Evolutionary conservation across 129 eudicot species (phyloP).

Genomic region (Chrysanthemum lavandulifolium): DNA sequence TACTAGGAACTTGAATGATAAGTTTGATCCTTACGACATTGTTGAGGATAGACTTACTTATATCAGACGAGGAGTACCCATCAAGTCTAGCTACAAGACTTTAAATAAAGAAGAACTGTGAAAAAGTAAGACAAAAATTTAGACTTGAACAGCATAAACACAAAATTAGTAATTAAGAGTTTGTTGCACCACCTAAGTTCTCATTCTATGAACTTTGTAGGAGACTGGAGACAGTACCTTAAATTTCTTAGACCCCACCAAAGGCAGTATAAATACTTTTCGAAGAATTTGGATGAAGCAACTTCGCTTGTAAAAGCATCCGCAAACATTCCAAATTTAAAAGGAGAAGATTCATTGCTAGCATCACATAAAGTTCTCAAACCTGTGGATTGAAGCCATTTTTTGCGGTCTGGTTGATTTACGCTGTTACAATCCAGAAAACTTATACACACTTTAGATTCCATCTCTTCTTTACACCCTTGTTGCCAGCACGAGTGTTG

Average conservation of each 20-base stretch:
- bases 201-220: neutral
- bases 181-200: neutral
- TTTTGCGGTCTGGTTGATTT: constrained; percentile 41
- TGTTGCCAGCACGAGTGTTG: constrained; percentile 85
- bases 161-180: constrained; percentile 7
- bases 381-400: constrained; percentile 68
- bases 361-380: constrained; percentile 69
- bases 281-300: constrained; percentile 66
- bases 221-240: constrained; percentile 40
- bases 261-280: constrained; percentile 83
- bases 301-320: constrained; percentile 91
- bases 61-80: too few species aligned
- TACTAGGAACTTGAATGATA: too few species aligned
- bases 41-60: too few species aligned
- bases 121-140: constrained; percentile 6
- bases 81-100: too few species aligned
- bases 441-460: constrained; percentile 48
- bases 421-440: constrained; percentile 69
- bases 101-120: too few species aligned
- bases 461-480: constrained; percentile 58
- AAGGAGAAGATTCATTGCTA: constrained; percentile 52
- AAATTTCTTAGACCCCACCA: constrained; percentile 97
- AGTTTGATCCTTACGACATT: too few species aligned
- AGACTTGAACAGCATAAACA: neutral
- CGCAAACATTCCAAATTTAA: constrained; percentile 94